Evolutionary conservation across 805 yeast species (phyloP).

Genomic region (Diddensiella transvaalensis): DNA sequence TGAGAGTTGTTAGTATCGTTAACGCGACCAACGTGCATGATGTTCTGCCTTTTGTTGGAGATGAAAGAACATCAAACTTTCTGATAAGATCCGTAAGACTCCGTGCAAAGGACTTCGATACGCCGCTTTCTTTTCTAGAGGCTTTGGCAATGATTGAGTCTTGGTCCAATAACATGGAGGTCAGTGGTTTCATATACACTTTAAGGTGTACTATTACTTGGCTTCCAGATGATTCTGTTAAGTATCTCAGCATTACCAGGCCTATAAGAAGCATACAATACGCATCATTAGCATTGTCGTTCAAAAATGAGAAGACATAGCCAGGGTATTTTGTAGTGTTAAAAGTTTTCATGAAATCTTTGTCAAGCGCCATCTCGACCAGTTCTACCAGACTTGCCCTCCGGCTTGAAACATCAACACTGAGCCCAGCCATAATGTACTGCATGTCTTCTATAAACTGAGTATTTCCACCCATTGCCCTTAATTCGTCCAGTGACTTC

Average conservation of each 20-base stretch:
- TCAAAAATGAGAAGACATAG: slow-evolving; percentile 7
- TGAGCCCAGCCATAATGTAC: slow-evolving; percentile 17
- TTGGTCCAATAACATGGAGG: slow-evolving; percentile 12
- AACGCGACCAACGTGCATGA: slow-evolving; percentile 13
- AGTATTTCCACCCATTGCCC: slow-evolving; percentile 18
- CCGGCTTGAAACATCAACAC: slow-evolving; percentile 3
- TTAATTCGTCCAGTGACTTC: slow-evolving; percentile 14
- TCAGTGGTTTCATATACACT: slow-evolving; percentile 5
- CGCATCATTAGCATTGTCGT: slow-evolving; percentile 7
- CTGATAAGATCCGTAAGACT: background rate
- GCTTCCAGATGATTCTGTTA: slow-evolving; percentile 14
- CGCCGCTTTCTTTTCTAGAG: background rate
- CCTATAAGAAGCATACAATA: slow-evolving; percentile 14
- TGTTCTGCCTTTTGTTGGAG: background rate
- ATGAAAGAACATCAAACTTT: background rate
- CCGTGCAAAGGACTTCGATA: background rate
- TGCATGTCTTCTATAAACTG: slow-evolving; percentile 14
- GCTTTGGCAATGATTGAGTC: slow-evolving; percentile 9
- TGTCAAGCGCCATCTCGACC: slow-evolving; percentile 9
- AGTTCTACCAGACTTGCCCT: slow-evolving; percentile 17
- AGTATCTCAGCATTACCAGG: slow-evolving; percentile 6
- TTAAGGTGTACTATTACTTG: slow-evolving; percentile 10
- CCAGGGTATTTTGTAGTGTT: slow-evolving; percentile 15
- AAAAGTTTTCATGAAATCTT: slow-evolving; percentile 15
- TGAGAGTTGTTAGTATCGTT: slow-evolving; percentile 10